A percentile compares a stretch with the other conserved stretches of the same genome.
These are phyloP conservation scores for Xylaria curta DNA, from an alignment of 495 filamentous ascomycete genomes.

Conservation along the genomic window DNA sequence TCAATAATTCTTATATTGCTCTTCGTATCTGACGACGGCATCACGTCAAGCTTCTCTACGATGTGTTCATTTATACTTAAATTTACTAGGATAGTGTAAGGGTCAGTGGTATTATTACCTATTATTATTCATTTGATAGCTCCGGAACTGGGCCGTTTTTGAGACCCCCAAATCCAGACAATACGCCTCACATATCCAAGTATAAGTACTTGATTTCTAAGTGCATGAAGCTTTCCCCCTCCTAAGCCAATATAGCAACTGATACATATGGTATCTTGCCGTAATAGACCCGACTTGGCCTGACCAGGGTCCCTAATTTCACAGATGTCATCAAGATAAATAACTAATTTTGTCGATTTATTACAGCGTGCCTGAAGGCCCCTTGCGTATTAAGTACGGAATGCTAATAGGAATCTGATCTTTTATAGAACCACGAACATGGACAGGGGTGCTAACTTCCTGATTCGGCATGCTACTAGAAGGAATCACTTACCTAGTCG, in stretches of 20 bases:
- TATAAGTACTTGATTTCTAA: neutral
- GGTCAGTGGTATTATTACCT: neutral
- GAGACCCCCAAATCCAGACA: neutral
- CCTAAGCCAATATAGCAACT: slow-evolving; percentile 7
- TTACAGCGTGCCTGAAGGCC: neutral
- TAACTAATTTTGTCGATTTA: neutral
- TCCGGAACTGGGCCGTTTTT: neutral
- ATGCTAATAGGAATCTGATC: slow-evolving; percentile 7
- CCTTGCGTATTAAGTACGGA: neutral
- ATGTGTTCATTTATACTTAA: neutral
- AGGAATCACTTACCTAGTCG: neutral
- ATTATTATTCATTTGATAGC: slow-evolving; percentile 19
- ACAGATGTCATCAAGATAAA: neutral
- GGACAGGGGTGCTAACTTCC: slow-evolving; percentile 26
- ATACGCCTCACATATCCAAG: slow-evolving; percentile 1
- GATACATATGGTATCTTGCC: slow-evolving; percentile 2
- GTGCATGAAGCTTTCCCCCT: slow-evolving; percentile 6
- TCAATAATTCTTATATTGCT: slow-evolving; percentile 26
- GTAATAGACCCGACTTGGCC: slow-evolving; percentile 18
- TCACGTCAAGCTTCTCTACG: neutral
- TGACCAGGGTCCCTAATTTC: neutral
- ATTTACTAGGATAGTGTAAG: neutral
- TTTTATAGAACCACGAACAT: slow-evolving; percentile 6
- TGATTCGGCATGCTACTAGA: slow-evolving; percentile 21
- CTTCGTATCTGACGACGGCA: slow-evolving; percentile 28